These are phyloP conservation scores for Neonectria punicea DNA, from an alignment of 2,329 filamentous ascomycete genomes.

Conservation along the genomic window DNA sequence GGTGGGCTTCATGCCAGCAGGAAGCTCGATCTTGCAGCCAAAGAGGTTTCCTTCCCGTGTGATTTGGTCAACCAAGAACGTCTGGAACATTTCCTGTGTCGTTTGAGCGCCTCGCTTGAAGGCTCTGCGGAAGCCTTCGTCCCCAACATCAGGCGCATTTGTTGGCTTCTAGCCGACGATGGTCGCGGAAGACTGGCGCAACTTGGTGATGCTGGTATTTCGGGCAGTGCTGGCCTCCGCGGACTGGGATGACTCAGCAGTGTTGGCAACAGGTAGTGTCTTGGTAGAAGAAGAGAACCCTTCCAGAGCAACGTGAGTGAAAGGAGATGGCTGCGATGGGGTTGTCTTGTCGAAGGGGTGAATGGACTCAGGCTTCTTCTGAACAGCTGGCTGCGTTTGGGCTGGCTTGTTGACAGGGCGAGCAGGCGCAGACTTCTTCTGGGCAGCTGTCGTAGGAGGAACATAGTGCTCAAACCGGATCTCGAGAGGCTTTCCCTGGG, in stretches of 20 bases:
- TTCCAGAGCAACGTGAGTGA: not conserved
- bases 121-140: slow-evolving; percentile 1
- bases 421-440: not conserved
- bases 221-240: not conserved
- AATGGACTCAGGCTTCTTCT: not conserved
- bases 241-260: not conserved
- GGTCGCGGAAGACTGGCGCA: not conserved
- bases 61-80: not conserved
- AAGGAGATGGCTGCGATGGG: not conserved
- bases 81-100: not conserved
- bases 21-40: not conserved
- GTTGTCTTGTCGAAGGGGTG: not conserved
- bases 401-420: not conserved
- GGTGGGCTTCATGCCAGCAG: not conserved
- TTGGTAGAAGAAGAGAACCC: not conserved
- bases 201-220: not conserved
- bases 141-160: not conserved
- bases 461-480: not conserved
- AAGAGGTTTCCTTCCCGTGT: not conserved
- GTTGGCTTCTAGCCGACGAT: not conserved
- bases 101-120: not conserved
- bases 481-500: not conserved
- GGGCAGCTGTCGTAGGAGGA: not conserved
- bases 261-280: not conserved
- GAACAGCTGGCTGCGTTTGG: not conserved